These are phyloP conservation scores for Irpex lacteus DNA, from an alignment of 1,284 basidiomycete species.

Conservation along the genomic window DNA sequence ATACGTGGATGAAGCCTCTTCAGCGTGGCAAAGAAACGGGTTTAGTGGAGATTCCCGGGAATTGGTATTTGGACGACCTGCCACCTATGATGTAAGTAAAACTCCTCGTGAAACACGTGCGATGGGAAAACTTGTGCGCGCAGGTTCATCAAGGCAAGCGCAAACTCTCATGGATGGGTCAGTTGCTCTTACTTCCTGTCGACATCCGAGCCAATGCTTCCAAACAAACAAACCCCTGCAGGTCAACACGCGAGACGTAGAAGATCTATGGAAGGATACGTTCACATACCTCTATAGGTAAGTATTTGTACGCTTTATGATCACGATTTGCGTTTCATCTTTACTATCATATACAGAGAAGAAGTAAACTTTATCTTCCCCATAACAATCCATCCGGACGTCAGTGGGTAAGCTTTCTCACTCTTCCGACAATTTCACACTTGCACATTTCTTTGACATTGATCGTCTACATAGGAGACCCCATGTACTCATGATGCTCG, in stretches of 20 bases:
- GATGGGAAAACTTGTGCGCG: background rate
- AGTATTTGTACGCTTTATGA: constrained; percentile 7
- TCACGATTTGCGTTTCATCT: background rate
- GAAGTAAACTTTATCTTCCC: constrained; percentile 75
- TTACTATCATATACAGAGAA: constrained; percentile 38
- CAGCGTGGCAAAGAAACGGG: constrained; percentile 64
- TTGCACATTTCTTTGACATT: background rate
- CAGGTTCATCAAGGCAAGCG: constrained; percentile 63
- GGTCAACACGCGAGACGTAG: constrained; percentile 67
- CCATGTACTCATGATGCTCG: constrained; percentile 73
- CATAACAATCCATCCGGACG: constrained; percentile 78
- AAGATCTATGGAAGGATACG: constrained; percentile 76
- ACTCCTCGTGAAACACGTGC: background rate
- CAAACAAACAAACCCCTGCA: constrained; percentile 21
- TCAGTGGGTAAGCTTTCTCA: constrained; percentile 52
- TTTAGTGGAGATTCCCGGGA: constrained; percentile 71
- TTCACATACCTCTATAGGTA: constrained; percentile 69
- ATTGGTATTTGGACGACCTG: constrained; percentile 68
- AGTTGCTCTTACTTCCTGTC: constrained; percentile 7
- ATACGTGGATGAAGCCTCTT: constrained; percentile 78
- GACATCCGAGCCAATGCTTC: background rate
- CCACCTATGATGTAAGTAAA: constrained; percentile 63
- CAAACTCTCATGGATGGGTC: constrained; percentile 71
- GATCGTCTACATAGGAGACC: constrained; percentile 33
- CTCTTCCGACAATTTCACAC: background rate